Base-by-base conservation (phyloP, 1,284 basidiomycete genomes). In the Austroboletus niveus region DNA sequence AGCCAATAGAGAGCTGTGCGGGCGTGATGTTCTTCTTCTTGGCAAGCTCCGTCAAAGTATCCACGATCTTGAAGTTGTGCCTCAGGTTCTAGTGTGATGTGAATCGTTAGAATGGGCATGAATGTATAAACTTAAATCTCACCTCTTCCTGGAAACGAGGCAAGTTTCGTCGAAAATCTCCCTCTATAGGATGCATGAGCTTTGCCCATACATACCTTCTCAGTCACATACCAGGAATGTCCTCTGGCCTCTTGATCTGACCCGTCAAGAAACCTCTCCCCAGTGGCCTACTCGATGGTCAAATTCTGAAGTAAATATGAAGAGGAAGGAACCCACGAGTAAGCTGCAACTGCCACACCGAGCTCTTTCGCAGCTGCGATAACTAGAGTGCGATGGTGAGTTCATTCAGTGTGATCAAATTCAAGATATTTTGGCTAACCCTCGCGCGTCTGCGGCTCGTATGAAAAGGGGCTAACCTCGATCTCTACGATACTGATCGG, bases 201-300 rank as follows among this genome's bases (percentile, higher is more conserved):
- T 36, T 39, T 15, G 24, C 31, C 35, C 1, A 10, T 15, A n/a
- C 5, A 10, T 42, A 15, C 5, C 8, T n/a, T 20, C 39, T 20
- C 34, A 6, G 11, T n/a, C 27, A 20, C 59, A 17, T 34, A 62
- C 61, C 63, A 78, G 68, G 62, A 17, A 71, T 30, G 45, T 85
- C 81, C 20, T 75, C 72, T 5, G 63, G 61, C n/a, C 65, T 70
- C 61, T 75, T 76, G 58, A 77, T 72, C 34, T 68, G 67, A 20
- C 82, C 80, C 2, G 77, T 75, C 38, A 88, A 65, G 60, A 86
- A 76, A 2, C 84, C 85, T 39, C 70, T 70, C 3, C 81, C 83
- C 11, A 84, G 73, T 1, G 84, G 84, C 3, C 75, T 77, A 48
- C 27, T 42, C 32, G 6, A 46, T 30, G 15, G 7, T 49, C 5